phyloP scores from a whole-genome alignment of 2,329 filamentous ascomycete genomes.

The Trichocomaceae sp. region DNA sequence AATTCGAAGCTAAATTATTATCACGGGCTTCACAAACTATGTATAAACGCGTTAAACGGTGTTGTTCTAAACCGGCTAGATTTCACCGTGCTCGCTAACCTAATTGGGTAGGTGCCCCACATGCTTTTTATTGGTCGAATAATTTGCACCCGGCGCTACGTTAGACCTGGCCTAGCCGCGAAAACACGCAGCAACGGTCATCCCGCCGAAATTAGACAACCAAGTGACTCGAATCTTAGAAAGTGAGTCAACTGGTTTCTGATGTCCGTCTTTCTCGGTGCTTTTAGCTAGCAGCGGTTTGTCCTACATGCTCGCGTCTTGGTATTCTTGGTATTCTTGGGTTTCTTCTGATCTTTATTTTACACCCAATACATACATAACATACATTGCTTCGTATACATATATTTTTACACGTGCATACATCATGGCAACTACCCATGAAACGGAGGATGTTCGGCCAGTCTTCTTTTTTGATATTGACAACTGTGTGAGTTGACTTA shows the following conservation, averaged over 20 bases:
- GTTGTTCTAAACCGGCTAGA: too few relatives aligned
- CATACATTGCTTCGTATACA: background rate
- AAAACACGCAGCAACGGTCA: background rate
- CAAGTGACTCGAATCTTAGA: background rate
- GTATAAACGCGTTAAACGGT: too few relatives aligned
- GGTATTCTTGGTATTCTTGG: too few relatives aligned
- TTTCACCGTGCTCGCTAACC: too few relatives aligned
- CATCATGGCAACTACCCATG: constrained; percentile 1
- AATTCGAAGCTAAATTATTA: too few relatives aligned
- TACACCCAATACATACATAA: background rate
- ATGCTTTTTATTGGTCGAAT: too few relatives aligned
- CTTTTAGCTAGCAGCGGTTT: background rate
- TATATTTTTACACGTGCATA: background rate
- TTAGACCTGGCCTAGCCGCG: too few relatives aligned
- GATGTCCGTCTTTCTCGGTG: background rate
- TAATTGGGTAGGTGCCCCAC: too few relatives aligned
- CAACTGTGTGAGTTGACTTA: constrained; percentile 63
- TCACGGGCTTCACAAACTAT: too few relatives aligned
- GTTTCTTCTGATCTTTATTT: background rate
- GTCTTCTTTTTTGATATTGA: constrained; percentile 88
- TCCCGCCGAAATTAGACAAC: background rate
- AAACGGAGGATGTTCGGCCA: constrained; percentile 37
- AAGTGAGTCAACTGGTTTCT: background rate
- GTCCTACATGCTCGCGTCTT: background rate
- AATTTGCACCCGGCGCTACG: too few relatives aligned